Evolutionary conservation across 176 grass and related monocot species (phyloP), one percentile per base, ranked within the genome.

Genomic region (Poa annua): DNA sequence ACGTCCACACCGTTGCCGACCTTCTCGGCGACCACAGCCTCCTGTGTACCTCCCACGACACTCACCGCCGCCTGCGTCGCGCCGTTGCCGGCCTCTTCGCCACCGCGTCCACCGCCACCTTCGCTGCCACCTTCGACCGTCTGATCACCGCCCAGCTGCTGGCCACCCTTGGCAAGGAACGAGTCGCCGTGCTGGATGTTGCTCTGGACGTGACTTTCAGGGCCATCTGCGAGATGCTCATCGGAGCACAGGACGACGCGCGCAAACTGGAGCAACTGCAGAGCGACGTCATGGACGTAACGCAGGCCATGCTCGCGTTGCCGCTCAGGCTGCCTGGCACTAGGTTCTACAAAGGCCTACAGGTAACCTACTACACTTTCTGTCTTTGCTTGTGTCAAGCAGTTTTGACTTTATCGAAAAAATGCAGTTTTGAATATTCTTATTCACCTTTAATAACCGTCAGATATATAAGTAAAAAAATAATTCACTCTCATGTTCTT

Each of bases 151-250:
- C 75, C 71, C 71, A 10, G 47, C 71, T 52, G 71, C 21, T 17
- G 7, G 5, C 32, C 44, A 9, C 19, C 2, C 13, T 64, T 16
- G 88, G 11, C 4, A 38, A 8, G 4, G 29, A n/a, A 2, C 75
- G 10, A 35, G 86, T 84, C 8, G 60, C 91, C 10, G 84, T 94
- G 86, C 88, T 98, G 56, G 76, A 88, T 57, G 90, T 63, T 59
- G 95, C 92, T 71, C 61, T 98, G 24, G 51, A 76, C 76, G 24
- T 94, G 5, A 94, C 88, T 3, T 98, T 94, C 75, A 36, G 73
- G 41, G 95, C 95, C 59, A 93, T 98, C 83, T 94, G 90, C 83
- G 86, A 89, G 79, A 98, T 93, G 90, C 89, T 94, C 67, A 60
- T 98, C 80, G 85, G 86, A 13, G 73, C 85, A 81, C 62, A 0